phyloP scores from a whole-genome alignment of 805 yeast species.

The Ogataea chonburiensis region DNA sequence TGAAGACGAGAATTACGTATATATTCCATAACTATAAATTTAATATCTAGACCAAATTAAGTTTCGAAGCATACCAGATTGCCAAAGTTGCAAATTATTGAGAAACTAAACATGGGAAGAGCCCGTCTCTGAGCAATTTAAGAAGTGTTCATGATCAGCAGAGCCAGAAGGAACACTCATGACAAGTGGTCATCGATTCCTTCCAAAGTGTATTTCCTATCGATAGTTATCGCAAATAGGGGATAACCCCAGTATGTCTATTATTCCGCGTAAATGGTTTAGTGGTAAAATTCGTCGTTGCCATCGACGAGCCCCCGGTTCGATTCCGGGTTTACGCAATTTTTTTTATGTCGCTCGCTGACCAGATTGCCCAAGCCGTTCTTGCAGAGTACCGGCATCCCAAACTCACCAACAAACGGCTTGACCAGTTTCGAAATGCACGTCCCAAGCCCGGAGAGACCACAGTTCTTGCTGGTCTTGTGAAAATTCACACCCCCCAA shows the following conservation, averaged over 20 bases:
- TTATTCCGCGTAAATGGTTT: constrained; percentile 25
- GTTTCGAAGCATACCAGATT: too few species aligned
- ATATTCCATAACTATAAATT: constrained; percentile 19
- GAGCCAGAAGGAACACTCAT: too few species aligned
- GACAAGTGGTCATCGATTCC: too few species aligned
- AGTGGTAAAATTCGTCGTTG: constrained; percentile 29
- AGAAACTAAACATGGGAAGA: too few species aligned
- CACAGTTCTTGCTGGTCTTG: constrained; percentile 80
- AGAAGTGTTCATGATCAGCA: too few species aligned
- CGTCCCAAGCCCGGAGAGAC: constrained; percentile 77
- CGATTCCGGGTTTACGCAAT: constrained; percentile 29
- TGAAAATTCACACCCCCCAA: constrained; percentile 34
- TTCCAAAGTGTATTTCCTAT: too few species aligned
- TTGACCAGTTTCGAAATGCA: constrained; percentile 19
- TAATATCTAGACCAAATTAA: too few species aligned
- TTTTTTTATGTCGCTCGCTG: constrained; percentile 5
- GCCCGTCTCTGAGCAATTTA: too few species aligned
- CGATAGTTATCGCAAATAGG: too few species aligned
- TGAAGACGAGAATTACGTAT: constrained; percentile 15
- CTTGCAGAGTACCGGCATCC: constrained; percentile 22
- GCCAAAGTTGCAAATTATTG: too few species aligned
- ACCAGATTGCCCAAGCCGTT: constrained; percentile 1
- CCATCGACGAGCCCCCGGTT: constrained; percentile 30
- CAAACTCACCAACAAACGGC: constrained; percentile 7
- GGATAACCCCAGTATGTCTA: too few species aligned